Evolutionary conservation across 805 yeast genomes (phyloP).

Genomic region (Scheffersomyces amazonensis): DNA sequence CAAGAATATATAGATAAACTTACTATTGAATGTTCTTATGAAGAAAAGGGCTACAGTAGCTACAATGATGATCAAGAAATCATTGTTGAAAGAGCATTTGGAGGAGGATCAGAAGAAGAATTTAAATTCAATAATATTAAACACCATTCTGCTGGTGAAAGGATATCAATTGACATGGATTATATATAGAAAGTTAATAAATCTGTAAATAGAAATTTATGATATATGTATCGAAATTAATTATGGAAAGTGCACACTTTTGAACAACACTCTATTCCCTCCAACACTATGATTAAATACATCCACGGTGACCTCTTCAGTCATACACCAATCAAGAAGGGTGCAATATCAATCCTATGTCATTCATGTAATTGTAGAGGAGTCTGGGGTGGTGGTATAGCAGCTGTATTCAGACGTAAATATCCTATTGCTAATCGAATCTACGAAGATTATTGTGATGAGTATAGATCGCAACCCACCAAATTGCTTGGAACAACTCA

Average conservation of each 20-base stretch:
- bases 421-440: constrained; percentile 56
- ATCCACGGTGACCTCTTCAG: constrained; percentile 57
- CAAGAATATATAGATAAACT: constrained; percentile 6
- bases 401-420: constrained; percentile 48
- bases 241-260: too few relatives aligned
- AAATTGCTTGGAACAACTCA: constrained; percentile 55
- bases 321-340: constrained; percentile 22
- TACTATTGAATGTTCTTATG: constrained; percentile 30
- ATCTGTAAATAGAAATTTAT: background rate
- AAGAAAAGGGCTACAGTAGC: constrained; percentile 21
- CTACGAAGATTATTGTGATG: constrained; percentile 45
- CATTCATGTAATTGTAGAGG: constrained; percentile 84
- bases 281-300: constrained; percentile 44
- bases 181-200: constrained; percentile 1
- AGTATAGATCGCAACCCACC: constrained; percentile 10
- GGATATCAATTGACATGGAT: constrained; percentile 6
- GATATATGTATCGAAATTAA: background rate
- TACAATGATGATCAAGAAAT: background rate
- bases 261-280: too few relatives aligned
- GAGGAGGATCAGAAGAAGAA: constrained; percentile 33
- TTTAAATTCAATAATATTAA: constrained; percentile 21
- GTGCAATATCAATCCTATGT: constrained; percentile 45
- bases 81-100: constrained; percentile 18
- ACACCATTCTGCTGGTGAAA: constrained; percentile 30
- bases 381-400: constrained; percentile 85